These are phyloP conservation scores for Fusarium concolor DNA, from an alignment of 2,329 filamentous ascomycete genomes.

Conservation along the genomic window DNA sequence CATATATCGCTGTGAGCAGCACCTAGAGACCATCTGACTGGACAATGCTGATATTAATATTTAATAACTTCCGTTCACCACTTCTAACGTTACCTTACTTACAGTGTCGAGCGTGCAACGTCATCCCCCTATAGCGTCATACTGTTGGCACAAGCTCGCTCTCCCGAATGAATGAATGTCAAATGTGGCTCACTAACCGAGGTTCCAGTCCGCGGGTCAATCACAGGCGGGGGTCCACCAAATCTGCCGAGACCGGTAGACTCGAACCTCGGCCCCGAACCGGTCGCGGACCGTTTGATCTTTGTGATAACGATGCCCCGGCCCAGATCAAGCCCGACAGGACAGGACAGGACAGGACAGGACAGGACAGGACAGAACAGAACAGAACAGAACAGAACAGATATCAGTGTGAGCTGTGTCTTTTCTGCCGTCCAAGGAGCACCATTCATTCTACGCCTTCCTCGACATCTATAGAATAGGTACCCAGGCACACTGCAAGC, in stretches of 20 bases:
- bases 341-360: not conserved
- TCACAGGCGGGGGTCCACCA: conserved; percentile 39
- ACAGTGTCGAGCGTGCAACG: not conserved
- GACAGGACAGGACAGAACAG: not conserved
- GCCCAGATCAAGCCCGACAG: conserved; percentile 19
- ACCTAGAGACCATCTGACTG: no score
- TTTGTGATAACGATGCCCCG: conserved; percentile 36
- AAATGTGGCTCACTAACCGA: conserved; percentile 41
- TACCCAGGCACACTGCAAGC: conserved; percentile 40
- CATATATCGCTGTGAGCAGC: no score
- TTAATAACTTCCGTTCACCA: no score
- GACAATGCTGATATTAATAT: no score
- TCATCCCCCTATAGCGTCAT: conserved; percentile 3
- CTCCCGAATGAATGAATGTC: not conserved
- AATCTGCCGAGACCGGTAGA: conserved; percentile 47
- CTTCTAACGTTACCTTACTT: no score
- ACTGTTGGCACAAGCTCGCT: not conserved
- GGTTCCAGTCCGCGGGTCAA: conserved; percentile 37
- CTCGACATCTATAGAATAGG: not conserved
- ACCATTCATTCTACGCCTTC: not conserved
- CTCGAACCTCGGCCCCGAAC: conserved; percentile 42
- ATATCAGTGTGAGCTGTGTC: conserved; percentile 18
- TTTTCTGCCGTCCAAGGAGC: not conserved
- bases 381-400: not conserved
- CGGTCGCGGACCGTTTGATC: conserved; percentile 39